Evolutionary conservation across 2,329 filamentous ascomycete species (phyloP), one percentile per base, ranked within the genome.

Genomic region (Beauveria sp.): DNA sequence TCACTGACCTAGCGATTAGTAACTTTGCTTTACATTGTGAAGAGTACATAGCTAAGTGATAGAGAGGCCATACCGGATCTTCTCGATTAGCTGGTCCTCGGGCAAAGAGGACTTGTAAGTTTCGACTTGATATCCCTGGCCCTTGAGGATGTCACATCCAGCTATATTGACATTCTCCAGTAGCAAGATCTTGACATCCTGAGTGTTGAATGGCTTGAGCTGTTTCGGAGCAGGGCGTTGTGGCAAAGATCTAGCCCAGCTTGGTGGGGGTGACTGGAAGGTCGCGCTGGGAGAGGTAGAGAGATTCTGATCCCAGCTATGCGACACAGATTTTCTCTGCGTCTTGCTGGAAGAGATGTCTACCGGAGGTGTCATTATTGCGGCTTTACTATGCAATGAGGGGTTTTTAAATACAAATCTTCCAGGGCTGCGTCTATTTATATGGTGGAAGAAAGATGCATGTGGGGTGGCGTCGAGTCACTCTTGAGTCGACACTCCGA

Each of bases 41-140:
- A 34, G 59, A 62, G 62, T 63, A 59, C 59, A 61, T 62, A 61
- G 48, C 24, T 55, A 61, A 61, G 5, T 24, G 14, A 63, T 37
- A 16, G 22, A 3, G n/a, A 24, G 28, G 63, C 73, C 84, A 71
- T 71, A 93, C 90, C 86, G 84, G 71, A 99, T 99, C 83, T 96
- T 99, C 79, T 96, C 88, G 72, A 99, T 96, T 69, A 99, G 84
- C 77, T 97, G 83, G 68, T 94, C 91, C 73, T 99, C 94, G 0
- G 91, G 88, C 61, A 99, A 79, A 40, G 92, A 96, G 65, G 85
- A 87, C 80, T 97, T 99, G 66, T 93, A 78, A 55, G 86, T 84
- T 77, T 99, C 94, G 40, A 99, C 94, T 76, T 99, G 94, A 75
- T 99, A 99, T 62, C 94, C 94, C 76, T 99, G 92, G 61, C 79